Evolutionary conservation across 495 filamentous ascomycete genomes (phyloP), one percentile per base, ranked within the genome.

Genomic region (Aspergillus biplanus): DNA sequence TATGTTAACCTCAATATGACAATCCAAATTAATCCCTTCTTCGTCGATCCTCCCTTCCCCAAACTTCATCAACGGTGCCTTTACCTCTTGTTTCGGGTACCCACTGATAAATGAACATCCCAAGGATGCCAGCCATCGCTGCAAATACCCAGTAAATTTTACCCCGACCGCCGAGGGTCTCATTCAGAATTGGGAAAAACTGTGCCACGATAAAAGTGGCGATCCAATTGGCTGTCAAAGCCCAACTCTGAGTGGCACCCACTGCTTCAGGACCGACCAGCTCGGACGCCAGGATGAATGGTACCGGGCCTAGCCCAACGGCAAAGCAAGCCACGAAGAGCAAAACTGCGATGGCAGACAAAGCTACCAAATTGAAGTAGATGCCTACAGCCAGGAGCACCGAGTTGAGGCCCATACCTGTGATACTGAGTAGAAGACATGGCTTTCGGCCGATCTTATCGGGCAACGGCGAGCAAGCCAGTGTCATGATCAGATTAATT

Each of bases 201-300:
- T 95, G 92, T 1, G 93, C 92, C 2, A 99, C 92, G 7, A 93
- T 67, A 72, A 96, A 98, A 0, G 96, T 98, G 1, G 93, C 90
- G 32, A 91, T 81, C 85, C 95, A 98, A 75, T 92, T 99, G 3
- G 91, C 90, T 0, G 88, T 90, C 37, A 98, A 74, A 0, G 89
- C 91, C 79, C 90, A 91, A 37, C 86, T 89, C 74, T 99, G 95
- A 5, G 91, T 88, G 0, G 93, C 92, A 0, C 93, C 94, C 1
- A 97, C 92, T 0, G 94, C 93, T 66, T 94, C 90, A 4, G 90
- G 87, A 0, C 88, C 90, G 5, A 97, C 96, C 4, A 97, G 85
- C 75, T 97, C 93, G 3, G 89, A 90, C 1, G 93, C 88, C 35
- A 99, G 83, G 67, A 97, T 94, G 78, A 98, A 99, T 0, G 95